A percentile compares a stretch with the other conserved stretches of the same genome.
phyloP scores from a whole-genome alignment of 1,284 basidiomycete species.

The Serendipita sp. region DNA sequence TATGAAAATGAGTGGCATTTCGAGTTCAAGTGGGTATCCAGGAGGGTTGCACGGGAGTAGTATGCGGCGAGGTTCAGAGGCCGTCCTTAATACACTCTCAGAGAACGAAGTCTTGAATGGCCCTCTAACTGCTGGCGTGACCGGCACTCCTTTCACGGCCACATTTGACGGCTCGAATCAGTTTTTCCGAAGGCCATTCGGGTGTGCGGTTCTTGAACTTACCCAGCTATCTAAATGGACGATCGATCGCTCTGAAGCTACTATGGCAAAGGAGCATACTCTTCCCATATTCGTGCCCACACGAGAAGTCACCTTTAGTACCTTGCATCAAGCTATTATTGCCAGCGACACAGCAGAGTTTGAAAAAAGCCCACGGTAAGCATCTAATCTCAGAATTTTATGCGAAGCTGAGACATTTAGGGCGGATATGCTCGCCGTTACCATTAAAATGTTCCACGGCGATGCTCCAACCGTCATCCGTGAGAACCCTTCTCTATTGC shows the following conservation, averaged over 20 bases:
- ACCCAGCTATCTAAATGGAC: slow-evolving; percentile 59
- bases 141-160: slow-evolving; percentile 6
- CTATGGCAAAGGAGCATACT: slow-evolving; percentile 54
- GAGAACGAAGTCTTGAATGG: slow-evolving; percentile 15
- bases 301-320: slow-evolving; percentile 79
- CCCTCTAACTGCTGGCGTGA: slow-evolving; percentile 8
- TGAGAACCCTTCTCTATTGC: slow-evolving; percentile 79
- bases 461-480: slow-evolving; percentile 59
- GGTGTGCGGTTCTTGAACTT: slow-evolving; percentile 83
- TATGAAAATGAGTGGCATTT: slow-evolving; percentile 55
- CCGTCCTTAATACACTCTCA: slow-evolving; percentile 13
- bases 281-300: slow-evolving; percentile 84
- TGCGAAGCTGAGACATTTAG: slow-evolving; percentile 24
- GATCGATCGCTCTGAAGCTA: slow-evolving; percentile 44
- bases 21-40: slow-evolving; percentile 29
- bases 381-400: slow-evolving; percentile 9
- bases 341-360: slow-evolving; percentile 66
- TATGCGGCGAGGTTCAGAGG: slow-evolving; percentile 38
- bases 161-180: slow-evolving; percentile 6
- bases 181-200: slow-evolving; percentile 72
- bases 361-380: slow-evolving; percentile 69
- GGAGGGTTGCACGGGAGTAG: slow-evolving; percentile 24
- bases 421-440: slow-evolving; percentile 76
- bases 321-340: slow-evolving; percentile 91
- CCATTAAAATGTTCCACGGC: slow-evolving; percentile 81